A percentile compares a stretch with the other conserved stretches of the same genome.
Evolutionary conservation across 108 stramenopile genomes (phyloP).

Genomic region (Cylindrotheca fusiformis): DNA sequence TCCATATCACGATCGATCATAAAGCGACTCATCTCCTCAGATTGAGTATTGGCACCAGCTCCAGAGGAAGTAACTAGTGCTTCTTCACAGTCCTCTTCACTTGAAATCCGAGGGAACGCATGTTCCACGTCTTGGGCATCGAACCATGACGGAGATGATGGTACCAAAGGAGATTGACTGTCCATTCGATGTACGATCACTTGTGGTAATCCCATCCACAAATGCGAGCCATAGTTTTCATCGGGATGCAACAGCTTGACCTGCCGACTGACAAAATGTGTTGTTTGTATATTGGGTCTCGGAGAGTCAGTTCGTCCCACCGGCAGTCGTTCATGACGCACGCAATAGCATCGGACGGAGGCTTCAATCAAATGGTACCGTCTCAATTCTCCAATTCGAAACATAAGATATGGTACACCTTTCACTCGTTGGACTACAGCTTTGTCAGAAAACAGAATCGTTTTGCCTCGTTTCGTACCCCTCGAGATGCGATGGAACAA

Average conservation of each 20-base stretch:
- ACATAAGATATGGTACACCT: constrained; percentile 88
- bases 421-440: constrained; percentile 79
- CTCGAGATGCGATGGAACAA: constrained; percentile 88
- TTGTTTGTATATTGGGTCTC: constrained; percentile 34
- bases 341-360: constrained; percentile 87
- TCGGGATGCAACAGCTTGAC: constrained; percentile 68
- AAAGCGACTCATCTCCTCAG: constrained; percentile 59
- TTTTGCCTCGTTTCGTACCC: constrained; percentile 83
- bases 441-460: constrained; percentile 88
- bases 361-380: constrained; percentile 92
- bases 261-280: constrained; percentile 71
- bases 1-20: constrained; percentile 85
- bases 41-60: background rate
- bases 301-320: background rate
- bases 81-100: background rate
- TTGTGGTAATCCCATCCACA: constrained; percentile 94
- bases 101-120: constrained; percentile 8
- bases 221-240: constrained; percentile 48
- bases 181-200: constrained; percentile 93
- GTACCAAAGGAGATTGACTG: constrained; percentile 74
- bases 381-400: constrained; percentile 90
- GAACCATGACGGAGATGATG: constrained; percentile 63
- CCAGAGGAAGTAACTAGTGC: background rate
- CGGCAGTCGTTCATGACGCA: constrained; percentile 76
- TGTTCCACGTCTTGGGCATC: constrained; percentile 56